Evolutionary conservation across 805 yeast genomes (phyloP).

Genomic region (Suhomyces sp.): DNA sequence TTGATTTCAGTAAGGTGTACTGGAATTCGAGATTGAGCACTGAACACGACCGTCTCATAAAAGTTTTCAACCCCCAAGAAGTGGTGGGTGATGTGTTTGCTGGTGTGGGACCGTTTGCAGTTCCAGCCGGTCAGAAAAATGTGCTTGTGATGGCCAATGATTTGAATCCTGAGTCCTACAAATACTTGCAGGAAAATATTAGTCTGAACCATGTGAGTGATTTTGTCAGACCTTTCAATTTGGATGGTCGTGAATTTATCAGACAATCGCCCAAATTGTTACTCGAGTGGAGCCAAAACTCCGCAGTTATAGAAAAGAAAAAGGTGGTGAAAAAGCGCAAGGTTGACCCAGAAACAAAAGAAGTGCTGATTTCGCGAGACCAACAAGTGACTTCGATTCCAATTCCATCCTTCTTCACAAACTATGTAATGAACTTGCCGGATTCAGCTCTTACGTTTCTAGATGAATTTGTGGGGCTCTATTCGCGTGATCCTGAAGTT

Average conservation of each 20-base stretch:
- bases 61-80: constrained; percentile 57
- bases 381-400: constrained; percentile 19
- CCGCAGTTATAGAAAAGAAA: constrained; percentile 34
- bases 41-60: constrained; percentile 83
- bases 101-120: constrained; percentile 97
- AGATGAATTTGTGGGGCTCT: constrained; percentile 74
- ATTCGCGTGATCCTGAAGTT: constrained; percentile 39
- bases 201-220: constrained; percentile 55
- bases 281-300: constrained; percentile 39
- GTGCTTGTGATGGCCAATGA: constrained; percentile 88
- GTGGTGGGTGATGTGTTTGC: constrained; percentile 95
- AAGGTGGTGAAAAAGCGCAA: constrained; percentile 38
- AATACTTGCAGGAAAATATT: constrained; percentile 66
- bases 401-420: constrained; percentile 57
- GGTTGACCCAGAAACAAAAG: constrained; percentile 32
- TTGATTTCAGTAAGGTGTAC: constrained; percentile 91
- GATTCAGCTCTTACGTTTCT: constrained; percentile 85
- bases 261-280: constrained; percentile 53
- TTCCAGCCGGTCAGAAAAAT: constrained; percentile 88
- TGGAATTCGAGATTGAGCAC: constrained; percentile 96
- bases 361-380: constrained; percentile 13
- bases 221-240: constrained; percentile 61
- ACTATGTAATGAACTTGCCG: constrained; percentile 94
- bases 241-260: constrained; percentile 85
- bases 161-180: constrained; percentile 81